Evolutionary conservation across 805 yeast species (phyloP), one percentile per base, ranked within the genome.

Genomic region (Metschnikowia sp.): DNA sequence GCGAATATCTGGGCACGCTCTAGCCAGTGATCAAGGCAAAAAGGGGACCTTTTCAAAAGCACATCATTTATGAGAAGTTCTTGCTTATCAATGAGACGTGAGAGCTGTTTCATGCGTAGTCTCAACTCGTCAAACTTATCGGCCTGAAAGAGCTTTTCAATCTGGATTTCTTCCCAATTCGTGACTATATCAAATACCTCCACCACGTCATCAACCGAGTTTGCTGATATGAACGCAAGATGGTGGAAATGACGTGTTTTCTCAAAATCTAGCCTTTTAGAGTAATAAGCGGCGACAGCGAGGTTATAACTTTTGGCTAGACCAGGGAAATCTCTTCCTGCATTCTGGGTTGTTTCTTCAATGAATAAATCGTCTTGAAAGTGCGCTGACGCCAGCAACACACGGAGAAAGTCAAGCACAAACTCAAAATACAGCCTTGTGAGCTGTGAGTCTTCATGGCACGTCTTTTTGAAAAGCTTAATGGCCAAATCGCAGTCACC

Each of bases 21-120:
- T 36, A 82, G 63, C 97, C 97, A 92, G 44, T 75, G 76, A 29
- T 72, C 76, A 4, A 87, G 78, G 49, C 79, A 76, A 57, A 88
- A 78, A 1, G 78, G 69, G 56, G 83, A 77, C 54, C 81, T 84
- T 36, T 86, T 72, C 5, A 90, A 56, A 49, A 78, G 70, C 29
- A 88, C 81, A 57, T 88, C 95, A 58, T 79, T 88, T 10, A 86
- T 55, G 38, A 83, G 60, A 31, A 85, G 61, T 1, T 78, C 74
- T 52, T 94, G 74, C 11, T 76, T 60, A n/a, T 76, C 74, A 53
- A 88, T 60, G 22, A 89, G 63, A 19, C 66, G 63, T 51, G 83
- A 87, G 52, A 84, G 78, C 40, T 64, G 62, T 13, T 60, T 65
- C 62, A 85, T 61, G 12, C 75, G 60, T 22, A 77, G 57, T 36